phyloP scores from a whole-genome alignment of 2,329 filamentous ascomycete genomes.

The Paecilomyces niveus region DNA sequence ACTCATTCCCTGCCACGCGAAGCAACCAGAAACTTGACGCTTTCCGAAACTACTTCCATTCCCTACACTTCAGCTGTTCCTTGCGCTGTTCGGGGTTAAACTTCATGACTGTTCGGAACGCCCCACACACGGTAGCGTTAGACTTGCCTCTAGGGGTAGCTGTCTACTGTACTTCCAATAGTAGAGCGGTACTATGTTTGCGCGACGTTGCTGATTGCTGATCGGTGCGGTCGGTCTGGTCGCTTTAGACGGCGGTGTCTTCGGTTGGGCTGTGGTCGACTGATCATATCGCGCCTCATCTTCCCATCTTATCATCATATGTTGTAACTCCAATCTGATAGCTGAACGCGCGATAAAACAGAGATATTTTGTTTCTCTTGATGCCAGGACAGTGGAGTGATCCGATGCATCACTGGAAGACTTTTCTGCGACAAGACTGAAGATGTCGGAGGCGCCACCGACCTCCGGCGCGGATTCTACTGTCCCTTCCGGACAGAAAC shows the following conservation, averaged over 20 bases:
- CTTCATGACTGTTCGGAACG: not conserved
- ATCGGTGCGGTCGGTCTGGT: not conserved
- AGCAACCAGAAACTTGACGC: too few relatives aligned
- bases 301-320: not conserved
- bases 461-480: not conserved
- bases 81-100: too few relatives aligned
- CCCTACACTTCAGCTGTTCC: not conserved
- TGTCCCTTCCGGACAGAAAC: constrained; percentile 6
- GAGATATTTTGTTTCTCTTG: not conserved
- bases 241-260: not conserved
- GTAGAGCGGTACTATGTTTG: not conserved
- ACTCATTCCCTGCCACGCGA: too few relatives aligned
- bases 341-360: not conserved
- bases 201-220: not conserved
- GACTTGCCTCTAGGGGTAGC: not conserved
- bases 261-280: not conserved
- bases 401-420: not conserved
- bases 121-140: not conserved
- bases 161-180: not conserved
- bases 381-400: not conserved
- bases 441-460: not conserved
- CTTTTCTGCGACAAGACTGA: not conserved
- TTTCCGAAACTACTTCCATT: not conserved
- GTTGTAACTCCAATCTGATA: not conserved
- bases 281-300: not conserved